Base-by-base conservation (phyloP, 139 green algal species). In the Tetradesmus lagerheimii region DNA sequence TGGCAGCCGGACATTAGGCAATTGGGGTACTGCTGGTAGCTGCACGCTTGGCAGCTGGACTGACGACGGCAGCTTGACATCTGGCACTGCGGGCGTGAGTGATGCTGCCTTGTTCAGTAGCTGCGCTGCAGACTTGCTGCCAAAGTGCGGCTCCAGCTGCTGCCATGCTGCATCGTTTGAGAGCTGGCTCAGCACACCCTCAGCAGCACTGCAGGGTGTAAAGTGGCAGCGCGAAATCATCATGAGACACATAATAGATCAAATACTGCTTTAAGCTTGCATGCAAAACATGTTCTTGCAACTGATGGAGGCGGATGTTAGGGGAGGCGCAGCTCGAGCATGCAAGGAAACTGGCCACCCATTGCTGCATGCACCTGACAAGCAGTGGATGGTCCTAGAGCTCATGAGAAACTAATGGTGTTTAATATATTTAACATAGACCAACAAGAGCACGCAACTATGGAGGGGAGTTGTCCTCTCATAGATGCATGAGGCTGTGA, bases 81-180 rank as follows among this genome's bases (percentile, higher is more conserved):
- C 41, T 0, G 14, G 43, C 38, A n/a, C 80, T 62, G 47, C 47
- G 43, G 43, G 43, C 18, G 47, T 79, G 12, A 9, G 16, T 18
- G 83, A 62, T 29, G 37, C 39, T 43, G 71, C 85, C 29, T 64
- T 34, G 29, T 88, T 37, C 38, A 88, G 83, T 25, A 88, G 35
- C 64, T 88, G 83, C 11, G 15, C 12, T 16, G 83, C 64, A 18
- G 81, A 38, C 43, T 41, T 57, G 83, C 43, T 88, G 64, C 83
- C 83, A 45, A 88, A 88, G 64, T 88, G 83, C 11, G 83, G 83
- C 38, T 64, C 38, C 38, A 88, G 67, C 83, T 88, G 83, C 43
- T 43, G 45, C 37, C 83, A 64, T 35, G 78, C 12, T 34, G 39
- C 78, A 34, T 84, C 25, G 78, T 20, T 23, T 62, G 78, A 18